Evolutionary conservation across 2,329 filamentous ascomycete species (phyloP).

Genomic region (Arthrobotrys entomopaga): DNA sequence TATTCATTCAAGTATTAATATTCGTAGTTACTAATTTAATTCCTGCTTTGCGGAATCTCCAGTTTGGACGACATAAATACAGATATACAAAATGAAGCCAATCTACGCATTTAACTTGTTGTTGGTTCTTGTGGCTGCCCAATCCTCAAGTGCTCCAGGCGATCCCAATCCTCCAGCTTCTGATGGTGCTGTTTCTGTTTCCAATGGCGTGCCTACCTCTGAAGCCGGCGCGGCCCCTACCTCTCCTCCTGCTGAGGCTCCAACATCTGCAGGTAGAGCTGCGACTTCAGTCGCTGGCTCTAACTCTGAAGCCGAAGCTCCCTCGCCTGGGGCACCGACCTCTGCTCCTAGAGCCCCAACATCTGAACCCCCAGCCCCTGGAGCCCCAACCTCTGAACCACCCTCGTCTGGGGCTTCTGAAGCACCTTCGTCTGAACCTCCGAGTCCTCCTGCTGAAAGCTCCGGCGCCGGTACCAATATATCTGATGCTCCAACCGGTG

Average conservation of each 20-base stretch:
- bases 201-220: not conserved
- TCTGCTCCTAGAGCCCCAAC: too few relatives aligned
- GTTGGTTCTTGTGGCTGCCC: slow-evolving; percentile 34
- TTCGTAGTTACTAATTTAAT: not conserved
- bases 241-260: not conserved
- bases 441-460: not conserved
- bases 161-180: not conserved
- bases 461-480: not conserved
- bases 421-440: too few relatives aligned
- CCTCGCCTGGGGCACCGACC: too few relatives aligned
- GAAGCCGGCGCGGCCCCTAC: not conserved
- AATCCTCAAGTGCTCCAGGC: not conserved
- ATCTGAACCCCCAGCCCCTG: too few relatives aligned
- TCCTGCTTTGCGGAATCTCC: not conserved
- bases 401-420: too few relatives aligned
- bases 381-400: too few relatives aligned
- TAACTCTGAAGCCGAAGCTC: too few relatives aligned
- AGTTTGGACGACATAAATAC: not conserved
- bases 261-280: too few relatives aligned
- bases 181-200: not conserved
- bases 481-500: not conserved
- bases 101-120: slow-evolving; percentile 29
- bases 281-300: too few relatives aligned
- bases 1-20: not conserved
- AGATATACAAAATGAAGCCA: slow-evolving; percentile 37